Evolutionary conservation across 495 filamentous ascomycete species (phyloP).

Genomic region (Penicillium goetzii): DNA sequence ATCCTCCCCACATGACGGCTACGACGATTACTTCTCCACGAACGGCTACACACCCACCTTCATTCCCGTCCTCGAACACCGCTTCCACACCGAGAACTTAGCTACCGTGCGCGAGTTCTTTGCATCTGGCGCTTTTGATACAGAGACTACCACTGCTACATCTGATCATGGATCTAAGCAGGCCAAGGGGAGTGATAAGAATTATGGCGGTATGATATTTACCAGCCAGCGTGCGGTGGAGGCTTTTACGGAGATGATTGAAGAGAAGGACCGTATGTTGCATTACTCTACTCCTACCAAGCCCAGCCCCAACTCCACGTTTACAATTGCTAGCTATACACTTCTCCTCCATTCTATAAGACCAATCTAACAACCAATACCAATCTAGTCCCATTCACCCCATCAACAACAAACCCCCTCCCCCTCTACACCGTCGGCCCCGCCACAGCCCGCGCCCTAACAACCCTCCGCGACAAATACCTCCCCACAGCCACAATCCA

Average conservation of each 20-base stretch:
- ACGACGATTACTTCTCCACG: conserved; percentile 71
- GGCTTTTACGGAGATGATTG: conserved; percentile 72
- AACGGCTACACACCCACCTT: conserved; percentile 60
- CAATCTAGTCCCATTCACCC: conserved; percentile 26
- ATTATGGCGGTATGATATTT: conserved; percentile 86
- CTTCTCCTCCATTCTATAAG: background rate
- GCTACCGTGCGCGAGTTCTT: conserved; percentile 48
- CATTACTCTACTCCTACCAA: background rate
- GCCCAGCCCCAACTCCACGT: background rate
- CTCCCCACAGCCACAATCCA: conserved; percentile 58
- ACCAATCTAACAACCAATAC: background rate
- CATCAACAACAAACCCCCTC: conserved; percentile 42
- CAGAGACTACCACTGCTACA: background rate
- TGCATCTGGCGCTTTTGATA: conserved; percentile 32
- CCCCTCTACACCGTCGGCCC: conserved; percentile 90
- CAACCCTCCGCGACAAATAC: conserved; percentile 52
- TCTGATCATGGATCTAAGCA: background rate
- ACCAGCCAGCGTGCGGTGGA: conserved; percentile 95
- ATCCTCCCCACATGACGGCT: conserved; percentile 76
- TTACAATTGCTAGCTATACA: background rate
- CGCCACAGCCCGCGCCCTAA: conserved; percentile 77
- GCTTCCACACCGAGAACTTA: conserved; percentile 54
- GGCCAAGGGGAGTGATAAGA: conserved; percentile 19
- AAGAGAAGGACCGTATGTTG: conserved; percentile 43
- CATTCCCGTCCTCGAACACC: conserved; percentile 83